phyloP scores from a whole-genome alignment of 306 rosid genomes.

The Cicer cuneatum region DNA sequence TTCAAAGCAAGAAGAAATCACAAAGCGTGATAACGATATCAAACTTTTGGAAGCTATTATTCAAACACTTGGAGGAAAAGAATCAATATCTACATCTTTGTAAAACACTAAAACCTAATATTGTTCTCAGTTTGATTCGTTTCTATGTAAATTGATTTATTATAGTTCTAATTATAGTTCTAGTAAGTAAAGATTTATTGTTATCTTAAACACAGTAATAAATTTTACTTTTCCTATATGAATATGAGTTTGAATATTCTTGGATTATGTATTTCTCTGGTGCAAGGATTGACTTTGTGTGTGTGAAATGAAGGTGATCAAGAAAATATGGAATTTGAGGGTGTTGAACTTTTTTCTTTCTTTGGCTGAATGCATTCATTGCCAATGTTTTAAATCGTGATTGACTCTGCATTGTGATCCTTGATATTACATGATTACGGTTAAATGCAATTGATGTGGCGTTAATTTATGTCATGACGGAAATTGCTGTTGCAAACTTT shows the following conservation, averaged over 20 bases:
- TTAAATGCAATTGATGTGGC: not conserved
- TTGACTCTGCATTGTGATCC: not conserved
- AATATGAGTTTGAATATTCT: not conserved
- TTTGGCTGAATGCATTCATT: conserved; percentile 14
- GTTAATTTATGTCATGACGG: not conserved
- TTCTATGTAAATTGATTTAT: conserved; percentile 44
- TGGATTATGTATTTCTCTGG: conserved; percentile 8
- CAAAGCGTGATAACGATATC: conserved; percentile 84
- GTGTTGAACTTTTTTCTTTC: not conserved
- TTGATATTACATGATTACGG: not conserved
- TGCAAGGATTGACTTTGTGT: not conserved
- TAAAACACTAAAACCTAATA: conserved; percentile 28
- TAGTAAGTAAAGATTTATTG: conserved; percentile 27
- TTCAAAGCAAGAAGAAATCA: conserved; percentile 76
- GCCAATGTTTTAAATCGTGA: not conserved
- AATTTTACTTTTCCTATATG: not conserved
- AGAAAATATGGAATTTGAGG: conserved; percentile 14
- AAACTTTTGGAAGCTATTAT: conserved; percentile 86
- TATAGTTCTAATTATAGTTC: conserved; percentile 37
- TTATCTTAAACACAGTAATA: conserved; percentile 7
- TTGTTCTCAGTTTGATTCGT: conserved; percentile 4
- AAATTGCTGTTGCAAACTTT: not conserved
- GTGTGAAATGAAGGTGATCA: not conserved
- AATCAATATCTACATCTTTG: conserved; percentile 46
- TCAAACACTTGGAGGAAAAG: conserved; percentile 82